Evolutionary conservation across 2,329 filamentous ascomycete genomes (phyloP), one percentile per base, ranked within the genome.

Genomic region (Diaporthe sp.): DNA sequence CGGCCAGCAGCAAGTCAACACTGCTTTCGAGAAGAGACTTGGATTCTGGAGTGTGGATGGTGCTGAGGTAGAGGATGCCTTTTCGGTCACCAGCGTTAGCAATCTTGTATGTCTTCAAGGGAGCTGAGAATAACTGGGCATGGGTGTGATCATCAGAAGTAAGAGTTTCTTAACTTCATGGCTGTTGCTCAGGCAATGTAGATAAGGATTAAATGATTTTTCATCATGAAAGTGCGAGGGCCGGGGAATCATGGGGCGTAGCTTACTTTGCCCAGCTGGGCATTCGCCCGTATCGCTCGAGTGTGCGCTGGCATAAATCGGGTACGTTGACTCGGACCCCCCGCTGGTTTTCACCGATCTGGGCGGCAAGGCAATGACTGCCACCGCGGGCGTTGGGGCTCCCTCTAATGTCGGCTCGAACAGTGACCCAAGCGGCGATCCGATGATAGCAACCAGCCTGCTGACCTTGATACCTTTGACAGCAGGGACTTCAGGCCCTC

Each of bases 161-260:
- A 90, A 90, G 88, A 88, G 83, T 88, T 68, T 68, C 63, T 89
- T 89, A 66, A 97, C 95, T 92, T 97, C 96, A 97, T 93, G 81
- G 86, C 86, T 89, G 89, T 84, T 86, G 86, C 93, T 97, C 96
- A 96, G 96, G 94, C 95, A 98, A 98, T 98, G 96, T 98, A 98
- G 96, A 98, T 98, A 98, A 98, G 96, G 85, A 84, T 85, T 90
- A 85, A 85, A 84, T 88, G 25, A 50, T 69, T 69, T 69, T 65
- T 75, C 96, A 98, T 98, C 96, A 95, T 93, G 88, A 89, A 85
- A 88, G 84, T 88, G n/a, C n/a, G 82, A 80, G 59, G 71, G 68
- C 51, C 42, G 47, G 75, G 75, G 68, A 73, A 71, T 77, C 53
- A 51, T 77, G 37, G 32, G 32, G 35, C 74, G 30, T 73, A 63